phyloP scores from a whole-genome alignment of 371 early-diverging fungal species.

The Batkoa obscura region DNA sequence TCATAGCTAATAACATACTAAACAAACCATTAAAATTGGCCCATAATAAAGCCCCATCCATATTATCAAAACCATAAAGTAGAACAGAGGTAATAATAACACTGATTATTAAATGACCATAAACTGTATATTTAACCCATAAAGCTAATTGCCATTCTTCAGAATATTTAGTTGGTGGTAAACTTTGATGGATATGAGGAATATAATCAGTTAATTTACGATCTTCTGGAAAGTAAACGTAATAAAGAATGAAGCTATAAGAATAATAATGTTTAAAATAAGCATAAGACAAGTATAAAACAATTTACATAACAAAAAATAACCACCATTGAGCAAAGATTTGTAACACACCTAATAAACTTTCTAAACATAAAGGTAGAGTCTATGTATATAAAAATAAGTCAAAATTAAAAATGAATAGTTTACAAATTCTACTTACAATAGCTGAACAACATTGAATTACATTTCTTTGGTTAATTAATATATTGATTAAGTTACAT shows the following conservation, averaged over 20 bases:
- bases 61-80: too few relatives aligned
- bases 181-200: conserved; percentile 8
- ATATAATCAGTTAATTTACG: conserved; percentile 19
- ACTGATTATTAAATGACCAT: conserved; percentile 31
- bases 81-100: conserved; percentile 18
- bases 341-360: conserved; percentile 66
- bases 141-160: conserved; percentile 44
- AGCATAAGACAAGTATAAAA: not conserved
- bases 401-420: not conserved
- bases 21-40: conserved; percentile 65
- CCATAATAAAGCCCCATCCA: conserved; percentile 23
- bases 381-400: conserved; percentile 1
- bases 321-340: conserved; percentile 58
- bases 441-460: conserved; percentile 57
- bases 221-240: conserved; percentile 53
- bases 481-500: conserved; percentile 68
- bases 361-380: conserved; percentile 49
- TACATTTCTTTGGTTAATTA: conserved; percentile 59
- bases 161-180: conserved; percentile 15
- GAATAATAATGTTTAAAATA: not conserved
- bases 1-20: conserved; percentile 44
- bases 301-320: conserved; percentile 42
- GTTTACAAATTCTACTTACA: conserved; percentile 17
- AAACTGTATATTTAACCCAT: conserved; percentile 28
- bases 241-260: conserved; percentile 43